These are phyloP conservation scores for Neurospora discreta DNA, from an alignment of 495 filamentous ascomycete genomes.

Conservation along the genomic window DNA sequence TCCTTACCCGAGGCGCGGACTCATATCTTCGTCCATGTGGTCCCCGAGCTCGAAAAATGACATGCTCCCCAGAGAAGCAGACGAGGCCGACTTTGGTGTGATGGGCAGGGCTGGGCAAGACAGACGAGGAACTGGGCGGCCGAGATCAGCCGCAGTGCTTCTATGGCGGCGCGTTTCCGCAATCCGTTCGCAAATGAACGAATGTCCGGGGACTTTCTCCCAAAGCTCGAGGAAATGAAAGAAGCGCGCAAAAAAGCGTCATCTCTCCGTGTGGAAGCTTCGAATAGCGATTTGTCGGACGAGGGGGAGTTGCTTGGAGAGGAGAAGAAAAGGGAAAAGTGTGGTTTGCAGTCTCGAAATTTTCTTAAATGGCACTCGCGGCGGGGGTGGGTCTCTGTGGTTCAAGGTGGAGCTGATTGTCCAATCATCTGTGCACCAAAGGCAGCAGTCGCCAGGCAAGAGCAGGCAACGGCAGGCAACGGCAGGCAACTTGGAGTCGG, in stretches of 20 bases:
- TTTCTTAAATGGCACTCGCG: conserved; percentile 11
- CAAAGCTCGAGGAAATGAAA: conserved; percentile 53
- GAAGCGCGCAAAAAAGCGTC: conserved; percentile 24
- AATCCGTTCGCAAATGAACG: conserved; percentile 38
- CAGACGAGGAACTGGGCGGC: conserved; percentile 50
- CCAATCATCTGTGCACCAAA: neutral
- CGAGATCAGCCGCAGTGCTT: conserved; percentile 67
- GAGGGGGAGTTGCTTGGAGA: conserved; percentile 55
- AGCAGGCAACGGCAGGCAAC: neutral
- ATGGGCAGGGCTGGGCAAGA: conserved; percentile 32
- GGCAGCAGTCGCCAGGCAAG: neutral
- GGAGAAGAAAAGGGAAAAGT: conserved; percentile 24
- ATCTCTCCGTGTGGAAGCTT: conserved; percentile 91
- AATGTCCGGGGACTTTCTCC: conserved; percentile 99
- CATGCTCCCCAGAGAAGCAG: neutral
- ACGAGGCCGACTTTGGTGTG: conserved; percentile 22
- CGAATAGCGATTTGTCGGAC: conserved; percentile 99
- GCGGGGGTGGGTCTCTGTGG: neutral
- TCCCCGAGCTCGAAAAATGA: conserved; percentile 25
- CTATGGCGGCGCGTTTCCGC: conserved; percentile 99
- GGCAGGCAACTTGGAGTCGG: neutral
- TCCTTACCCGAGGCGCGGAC: conserved; percentile 46
- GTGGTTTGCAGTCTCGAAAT: conserved; percentile 5
- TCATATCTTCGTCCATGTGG: conserved; percentile 77
- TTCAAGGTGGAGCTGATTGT: neutral